phyloP scores from a whole-genome alignment of 2,329 filamentous ascomycete species.

The Nemania sp. region DNA sequence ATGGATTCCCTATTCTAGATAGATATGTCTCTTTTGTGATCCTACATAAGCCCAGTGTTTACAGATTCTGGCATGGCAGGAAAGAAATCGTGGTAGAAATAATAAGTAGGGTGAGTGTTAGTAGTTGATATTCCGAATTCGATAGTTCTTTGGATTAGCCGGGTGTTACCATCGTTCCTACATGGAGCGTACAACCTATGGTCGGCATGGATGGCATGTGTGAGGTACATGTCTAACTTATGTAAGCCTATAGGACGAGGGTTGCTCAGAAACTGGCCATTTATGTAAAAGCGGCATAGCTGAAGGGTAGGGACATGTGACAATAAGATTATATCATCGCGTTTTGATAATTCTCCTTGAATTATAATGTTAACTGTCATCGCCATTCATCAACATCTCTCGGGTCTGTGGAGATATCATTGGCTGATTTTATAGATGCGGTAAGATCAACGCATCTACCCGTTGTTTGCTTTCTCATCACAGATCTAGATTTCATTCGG shows the following conservation, averaged over 20 bases:
- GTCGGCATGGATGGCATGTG: constrained; percentile 3
- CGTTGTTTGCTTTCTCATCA: neutral
- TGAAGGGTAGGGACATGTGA: no score
- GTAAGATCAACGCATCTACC: neutral
- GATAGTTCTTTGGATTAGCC: neutral
- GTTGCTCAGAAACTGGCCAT: neutral
- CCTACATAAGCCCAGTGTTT: neutral
- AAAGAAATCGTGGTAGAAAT: no score
- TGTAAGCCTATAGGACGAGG: neutral
- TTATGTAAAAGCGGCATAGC: no score
- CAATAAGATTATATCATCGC: no score
- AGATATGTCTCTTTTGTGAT: no score
- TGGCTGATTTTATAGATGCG: neutral
- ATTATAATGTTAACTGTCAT: no score
- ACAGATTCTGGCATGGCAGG: no score
- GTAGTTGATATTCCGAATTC: no score
- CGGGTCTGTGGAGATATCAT: neutral
- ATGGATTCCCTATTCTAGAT: neutral
- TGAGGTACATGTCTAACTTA: neutral
- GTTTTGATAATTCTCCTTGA: no score
- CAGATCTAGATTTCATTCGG: neutral
- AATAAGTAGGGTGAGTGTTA: no score
- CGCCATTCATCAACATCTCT: neutral
- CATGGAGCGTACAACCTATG: neutral
- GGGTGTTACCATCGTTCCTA: neutral